phyloP scores from a whole-genome alignment of 148 eudicot genomes.

The Silene latifolia region DNA sequence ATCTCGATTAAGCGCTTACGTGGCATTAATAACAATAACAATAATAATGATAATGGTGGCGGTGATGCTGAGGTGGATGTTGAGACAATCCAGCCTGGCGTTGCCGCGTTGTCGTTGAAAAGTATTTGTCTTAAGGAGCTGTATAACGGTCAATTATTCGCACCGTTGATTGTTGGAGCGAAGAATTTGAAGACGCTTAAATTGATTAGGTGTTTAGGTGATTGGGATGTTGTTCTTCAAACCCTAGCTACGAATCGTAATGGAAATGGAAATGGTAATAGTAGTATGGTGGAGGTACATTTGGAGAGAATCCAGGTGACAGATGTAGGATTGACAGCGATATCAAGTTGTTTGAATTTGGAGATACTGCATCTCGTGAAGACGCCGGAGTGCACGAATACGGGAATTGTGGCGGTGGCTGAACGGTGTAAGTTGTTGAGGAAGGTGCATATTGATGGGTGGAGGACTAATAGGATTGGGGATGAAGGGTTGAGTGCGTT shows the following conservation, averaged over 20 bases:
- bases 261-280: background rate
- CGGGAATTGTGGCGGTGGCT: constrained; percentile 49
- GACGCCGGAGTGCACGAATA: constrained; percentile 62
- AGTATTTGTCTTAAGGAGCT: constrained; percentile 64
- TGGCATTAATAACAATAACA: constrained; percentile 29
- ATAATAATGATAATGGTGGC: background rate
- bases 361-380: constrained; percentile 73
- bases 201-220: constrained; percentile 58
- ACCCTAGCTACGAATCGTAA: constrained; percentile 22
- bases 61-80: constrained; percentile 20
- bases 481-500: constrained; percentile 59
- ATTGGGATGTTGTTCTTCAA: constrained; percentile 70
- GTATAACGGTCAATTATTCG: constrained; percentile 66
- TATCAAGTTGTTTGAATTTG: constrained; percentile 40
- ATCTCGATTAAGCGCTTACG: constrained; percentile 46
- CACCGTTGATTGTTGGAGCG: constrained; percentile 51
- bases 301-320: constrained; percentile 75
- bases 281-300: constrained; percentile 53
- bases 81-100: constrained; percentile 44
- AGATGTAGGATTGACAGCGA: constrained; percentile 55
- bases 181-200: constrained; percentile 55
- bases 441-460: constrained; percentile 84
- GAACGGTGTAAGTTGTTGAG: constrained; percentile 62
- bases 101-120: constrained; percentile 41
- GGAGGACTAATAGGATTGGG: constrained; percentile 85